Evolutionary conservation across 805 yeast species (phyloP).

Genomic region (Candida pseudofarinosa): DNA sequence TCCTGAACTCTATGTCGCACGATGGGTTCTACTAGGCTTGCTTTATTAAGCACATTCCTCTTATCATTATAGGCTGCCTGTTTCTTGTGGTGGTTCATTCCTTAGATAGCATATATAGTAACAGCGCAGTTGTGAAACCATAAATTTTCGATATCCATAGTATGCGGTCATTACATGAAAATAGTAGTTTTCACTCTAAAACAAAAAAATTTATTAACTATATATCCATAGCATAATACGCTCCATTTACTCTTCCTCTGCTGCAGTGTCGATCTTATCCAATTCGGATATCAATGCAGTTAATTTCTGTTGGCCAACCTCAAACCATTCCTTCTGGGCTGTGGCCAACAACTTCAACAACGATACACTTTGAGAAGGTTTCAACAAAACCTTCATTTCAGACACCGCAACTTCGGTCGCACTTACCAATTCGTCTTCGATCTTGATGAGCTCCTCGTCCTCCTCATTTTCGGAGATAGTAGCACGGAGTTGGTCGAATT

Average conservation of each 20-base stretch:
- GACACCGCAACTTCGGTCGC: slow-evolving; percentile 78
- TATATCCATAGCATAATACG: too few species aligned
- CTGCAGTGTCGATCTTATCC: slow-evolving; percentile 32
- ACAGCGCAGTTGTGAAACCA: background rate
- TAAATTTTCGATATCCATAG: too few species aligned
- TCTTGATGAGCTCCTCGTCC: slow-evolving; percentile 47
- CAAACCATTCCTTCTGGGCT: slow-evolving; percentile 60
- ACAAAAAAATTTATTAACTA: too few species aligned
- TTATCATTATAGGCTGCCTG: slow-evolving; percentile 26
- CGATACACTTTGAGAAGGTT: slow-evolving; percentile 60
- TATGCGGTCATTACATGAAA: too few species aligned
- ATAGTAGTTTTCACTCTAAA: too few species aligned
- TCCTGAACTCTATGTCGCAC: slow-evolving; percentile 40
- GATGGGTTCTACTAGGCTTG: slow-evolving; percentile 38
- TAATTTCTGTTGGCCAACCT: slow-evolving; percentile 32
- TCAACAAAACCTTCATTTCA: slow-evolving; percentile 68
- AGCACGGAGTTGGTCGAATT: slow-evolving; percentile 66
- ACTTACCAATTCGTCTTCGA: slow-evolving; percentile 76
- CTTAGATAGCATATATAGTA: background rate
- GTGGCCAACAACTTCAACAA: slow-evolving; percentile 62
- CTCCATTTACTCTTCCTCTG: slow-evolving; percentile 33
- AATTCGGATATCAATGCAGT: slow-evolving; percentile 24
- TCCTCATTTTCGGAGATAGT: slow-evolving; percentile 44
- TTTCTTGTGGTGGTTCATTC: slow-evolving; percentile 6
- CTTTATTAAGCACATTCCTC: slow-evolving; percentile 24